A percentile compares a stretch with the other conserved stretches of the same genome.
Evolutionary conservation across 208 protist species (phyloP).

Genomic region (Leishmania mexicana): DNA sequence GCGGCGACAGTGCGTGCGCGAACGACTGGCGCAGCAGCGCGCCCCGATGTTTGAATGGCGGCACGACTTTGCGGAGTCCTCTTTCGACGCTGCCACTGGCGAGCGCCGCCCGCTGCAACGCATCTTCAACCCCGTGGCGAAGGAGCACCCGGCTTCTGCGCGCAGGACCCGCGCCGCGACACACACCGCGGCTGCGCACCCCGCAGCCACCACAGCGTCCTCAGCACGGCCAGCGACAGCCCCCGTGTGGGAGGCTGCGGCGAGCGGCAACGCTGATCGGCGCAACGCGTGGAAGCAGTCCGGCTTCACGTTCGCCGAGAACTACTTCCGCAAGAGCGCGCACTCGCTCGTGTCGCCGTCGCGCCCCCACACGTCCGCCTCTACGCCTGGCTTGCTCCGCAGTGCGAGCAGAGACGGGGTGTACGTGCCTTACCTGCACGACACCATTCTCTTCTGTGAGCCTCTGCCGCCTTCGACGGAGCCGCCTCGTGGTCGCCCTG

Average conservation of each 20-base stretch:
- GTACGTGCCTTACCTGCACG: constrained; percentile 62
- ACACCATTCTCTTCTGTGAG: constrained; percentile 45
- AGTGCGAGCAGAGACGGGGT: neutral
- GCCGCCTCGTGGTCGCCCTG: no score
- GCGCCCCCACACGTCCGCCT: neutral
- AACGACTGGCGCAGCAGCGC: constrained; percentile 38
- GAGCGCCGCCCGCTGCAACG: constrained; percentile 6
- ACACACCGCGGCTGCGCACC: neutral
- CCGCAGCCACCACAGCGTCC: neutral
- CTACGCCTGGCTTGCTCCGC: neutral
- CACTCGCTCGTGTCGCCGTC: constrained; percentile 38
- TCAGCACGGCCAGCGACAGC: constrained; percentile 6
- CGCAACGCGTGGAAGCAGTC: constrained; percentile 4
- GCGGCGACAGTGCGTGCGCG: constrained; percentile 17
- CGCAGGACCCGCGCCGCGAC: neutral
- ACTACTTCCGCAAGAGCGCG: constrained; percentile 28
- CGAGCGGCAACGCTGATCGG: neutral
- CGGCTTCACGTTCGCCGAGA: constrained; percentile 7
- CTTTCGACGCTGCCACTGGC: constrained; percentile 29
- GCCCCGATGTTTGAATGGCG: constrained; percentile 56
- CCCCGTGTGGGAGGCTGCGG: constrained; percentile 3
- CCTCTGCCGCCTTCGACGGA: constrained; percentile 11
- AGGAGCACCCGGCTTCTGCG: constrained; percentile 11
- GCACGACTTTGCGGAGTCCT: constrained; percentile 18
- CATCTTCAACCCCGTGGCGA: constrained; percentile 19